Evolutionary conservation across 441 rosid species (phyloP).

Genomic region (Pelargonium citronellum): DNA sequence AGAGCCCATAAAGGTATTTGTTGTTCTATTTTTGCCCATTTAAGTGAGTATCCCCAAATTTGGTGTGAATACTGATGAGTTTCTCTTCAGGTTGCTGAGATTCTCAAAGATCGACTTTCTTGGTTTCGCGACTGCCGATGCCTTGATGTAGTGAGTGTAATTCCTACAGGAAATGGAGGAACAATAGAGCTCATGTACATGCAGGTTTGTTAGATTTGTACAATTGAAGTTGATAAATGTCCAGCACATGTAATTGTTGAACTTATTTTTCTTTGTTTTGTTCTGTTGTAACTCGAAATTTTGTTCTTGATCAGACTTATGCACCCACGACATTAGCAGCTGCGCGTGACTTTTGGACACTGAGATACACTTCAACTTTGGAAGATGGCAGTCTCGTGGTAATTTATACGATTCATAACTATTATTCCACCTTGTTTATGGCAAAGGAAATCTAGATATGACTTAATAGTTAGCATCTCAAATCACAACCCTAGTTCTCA

Average conservation of each 20-base stretch:
- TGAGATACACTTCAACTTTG: conserved; percentile 81
- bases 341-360: conserved; percentile 97
- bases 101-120: conserved; percentile 91
- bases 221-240: not conserved
- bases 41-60: not conserved
- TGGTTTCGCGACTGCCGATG: conserved; percentile 99
- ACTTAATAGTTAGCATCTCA: too few species aligned
- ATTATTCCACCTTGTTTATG: too few species aligned
- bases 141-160: conserved; percentile 92
- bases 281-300: too few species aligned
- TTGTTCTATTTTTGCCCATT: not conserved
- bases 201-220: conserved; percentile 46
- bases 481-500: too few species aligned
- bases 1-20: conserved; percentile 77
- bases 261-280: not conserved
- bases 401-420: conserved; percentile 19
- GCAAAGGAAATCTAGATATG: too few species aligned
- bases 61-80: not conserved
- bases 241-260: conserved; percentile 1
- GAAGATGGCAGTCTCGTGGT: conserved; percentile 99
- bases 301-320: conserved; percentile 50
- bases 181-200: conserved; percentile 88
- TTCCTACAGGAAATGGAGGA: conserved; percentile 93
- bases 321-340: conserved; percentile 98
- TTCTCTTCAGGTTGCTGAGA: conserved; percentile 74